Conservation (phyloP, 352 stramenopile species). For the Phytophthora fragariaefolia region DNA sequence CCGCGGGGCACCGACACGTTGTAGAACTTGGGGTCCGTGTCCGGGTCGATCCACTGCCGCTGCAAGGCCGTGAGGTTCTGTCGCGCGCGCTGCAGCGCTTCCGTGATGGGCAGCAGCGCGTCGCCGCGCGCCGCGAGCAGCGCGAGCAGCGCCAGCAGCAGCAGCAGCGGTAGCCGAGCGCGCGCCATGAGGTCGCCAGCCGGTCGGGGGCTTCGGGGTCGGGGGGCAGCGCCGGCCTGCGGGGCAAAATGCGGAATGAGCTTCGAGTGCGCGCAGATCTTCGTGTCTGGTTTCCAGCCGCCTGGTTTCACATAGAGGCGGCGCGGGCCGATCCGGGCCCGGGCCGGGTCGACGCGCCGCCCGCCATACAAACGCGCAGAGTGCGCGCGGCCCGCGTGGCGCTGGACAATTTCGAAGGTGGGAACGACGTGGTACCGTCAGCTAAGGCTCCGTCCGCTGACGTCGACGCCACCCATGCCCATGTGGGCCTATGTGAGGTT, state of each 20-base stretch:
- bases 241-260: conserved; percentile 57
- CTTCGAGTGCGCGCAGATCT: conserved; percentile 37
- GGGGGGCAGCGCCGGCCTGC: conserved; percentile 19
- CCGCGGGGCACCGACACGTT: conserved; percentile 53
- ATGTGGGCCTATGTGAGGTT: no score
- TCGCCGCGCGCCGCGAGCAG: conserved; percentile 9
- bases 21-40: conserved; percentile 66
- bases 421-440: conserved; percentile 15
- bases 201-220: conserved; percentile 17
- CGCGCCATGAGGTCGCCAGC: conserved; percentile 19
- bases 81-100: conserved; percentile 30
- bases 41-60: conserved; percentile 79
- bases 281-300: conserved; percentile 26
- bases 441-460: conserved; percentile 11
- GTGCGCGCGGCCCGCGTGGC: background rate
- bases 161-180: conserved; percentile 15
- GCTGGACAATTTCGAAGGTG: conserved; percentile 41
- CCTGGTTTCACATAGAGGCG: conserved; percentile 22
- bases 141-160: conserved; percentile 30
- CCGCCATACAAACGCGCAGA: conserved; percentile 15
- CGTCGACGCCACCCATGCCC: conserved; percentile 3
- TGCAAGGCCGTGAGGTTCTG: conserved; percentile 53
- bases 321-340: conserved; percentile 11
- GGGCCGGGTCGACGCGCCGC: conserved; percentile 11
- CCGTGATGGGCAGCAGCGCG: conserved; percentile 36